Evolutionary conservation across 2,329 filamentous ascomycete genomes (phyloP).

Genomic region (Penicillium sclerotiorum): DNA sequence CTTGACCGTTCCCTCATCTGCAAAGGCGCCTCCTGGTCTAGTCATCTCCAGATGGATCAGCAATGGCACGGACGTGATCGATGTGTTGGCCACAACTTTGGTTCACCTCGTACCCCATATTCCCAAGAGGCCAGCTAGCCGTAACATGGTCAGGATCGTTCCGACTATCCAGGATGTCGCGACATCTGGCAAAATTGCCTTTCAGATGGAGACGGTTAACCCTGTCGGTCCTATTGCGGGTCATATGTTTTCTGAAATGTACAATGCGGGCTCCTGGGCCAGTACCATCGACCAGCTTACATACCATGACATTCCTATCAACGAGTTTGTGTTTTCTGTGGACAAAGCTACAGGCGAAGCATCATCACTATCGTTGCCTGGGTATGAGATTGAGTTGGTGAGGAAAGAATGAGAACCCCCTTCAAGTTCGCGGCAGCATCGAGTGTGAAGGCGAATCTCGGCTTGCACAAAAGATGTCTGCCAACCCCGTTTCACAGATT

Average conservation of each 20-base stretch:
- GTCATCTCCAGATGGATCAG: slow-evolving; percentile 32
- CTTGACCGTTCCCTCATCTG: slow-evolving; percentile 17
- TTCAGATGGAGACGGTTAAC: slow-evolving; percentile 19
- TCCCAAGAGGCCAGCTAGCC: neutral
- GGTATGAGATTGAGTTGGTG: slow-evolving; percentile 9
- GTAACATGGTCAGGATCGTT: slow-evolving; percentile 18
- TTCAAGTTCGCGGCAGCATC: too few species aligned
- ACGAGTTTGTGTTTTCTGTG: slow-evolving; percentile 21
- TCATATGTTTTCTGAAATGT: slow-evolving; percentile 20
- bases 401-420: neutral
- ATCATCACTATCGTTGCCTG: slow-evolving; percentile 2
- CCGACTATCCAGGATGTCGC: slow-evolving; percentile 19
- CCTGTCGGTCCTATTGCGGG: slow-evolving; percentile 5
- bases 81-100: neutral
- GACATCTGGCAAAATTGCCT: slow-evolving; percentile 19
- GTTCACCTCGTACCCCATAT: neutral
- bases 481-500: too few species aligned
- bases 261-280: slow-evolving; percentile 21
- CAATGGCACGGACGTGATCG: slow-evolving; percentile 34
- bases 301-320: slow-evolving; percentile 6
- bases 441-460: too few species aligned
- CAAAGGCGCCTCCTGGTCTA: slow-evolving; percentile 4
- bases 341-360: slow-evolving; percentile 14
- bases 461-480: too few species aligned
- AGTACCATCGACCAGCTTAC: slow-evolving; percentile 8